Evolutionary conservation across 805 yeast genomes (phyloP), one percentile per base, ranked within the genome.

Genomic region (Vanderwaltozyma yarrowii): DNA sequence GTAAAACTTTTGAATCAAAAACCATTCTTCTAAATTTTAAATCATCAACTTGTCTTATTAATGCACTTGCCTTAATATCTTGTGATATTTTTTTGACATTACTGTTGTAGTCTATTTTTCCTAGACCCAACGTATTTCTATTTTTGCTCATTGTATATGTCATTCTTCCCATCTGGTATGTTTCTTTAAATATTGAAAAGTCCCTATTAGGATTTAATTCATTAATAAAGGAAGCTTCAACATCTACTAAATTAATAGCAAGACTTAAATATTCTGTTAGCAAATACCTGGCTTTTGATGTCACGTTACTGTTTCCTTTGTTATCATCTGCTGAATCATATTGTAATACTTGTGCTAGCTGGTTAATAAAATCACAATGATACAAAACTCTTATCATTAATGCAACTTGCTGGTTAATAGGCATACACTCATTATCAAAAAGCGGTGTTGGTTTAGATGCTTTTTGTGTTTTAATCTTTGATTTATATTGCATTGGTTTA

Each of bases 381-480:
- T 81, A 54, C n/a, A 85, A 62, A 0, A 76, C 61, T 5, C 68
- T 60, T 0, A 80, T 56, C 3, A 87, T 42, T 3, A 83, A 54
- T 0, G 94, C 80, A 3, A 77, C 67, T 49, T 74, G 79, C 45
- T 88, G 95, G 30, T 76, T 75, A 1, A 73, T 49, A 21, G 74
- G 54, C 18, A 64, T 52, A 14, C 64, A 53, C 40, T 73, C 75
- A 18, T 61, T 61, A 23, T 67, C 69, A 3, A 65, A 62, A 8
- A 59, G 55, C 3, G 63, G 57, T 0, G 46, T 40, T 2, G 39
- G 33, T 23, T 46, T 51, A 25, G 44, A 44, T 11, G 37, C 16
- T 7, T 28, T 32, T 26, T 30, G 14, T 13, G 40, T 32, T 29
- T 44, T 45, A 12, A 41, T 26, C 27, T 37, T 38, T 17, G 34